These are phyloP conservation scores for Maudiozyma humilis DNA, from an alignment of 1,139 yeast genomes.

Conservation along the genomic window DNA sequence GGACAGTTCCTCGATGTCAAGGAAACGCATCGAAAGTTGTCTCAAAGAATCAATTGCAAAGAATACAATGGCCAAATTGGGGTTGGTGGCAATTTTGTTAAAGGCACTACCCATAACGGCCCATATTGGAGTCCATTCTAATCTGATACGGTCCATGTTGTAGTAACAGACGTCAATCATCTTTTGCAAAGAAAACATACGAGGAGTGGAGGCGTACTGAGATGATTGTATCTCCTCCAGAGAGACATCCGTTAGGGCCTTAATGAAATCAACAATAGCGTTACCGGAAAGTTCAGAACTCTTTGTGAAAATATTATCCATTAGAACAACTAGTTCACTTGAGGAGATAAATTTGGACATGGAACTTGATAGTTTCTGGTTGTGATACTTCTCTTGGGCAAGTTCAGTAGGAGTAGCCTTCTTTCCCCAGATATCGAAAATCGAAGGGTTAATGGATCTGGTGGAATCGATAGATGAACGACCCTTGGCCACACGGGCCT, in stretches of 20 bases:
- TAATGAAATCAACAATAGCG: constrained; percentile 80
- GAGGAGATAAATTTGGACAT: constrained; percentile 57
- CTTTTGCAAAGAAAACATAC: constrained; percentile 87
- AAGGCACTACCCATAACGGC: constrained; percentile 85
- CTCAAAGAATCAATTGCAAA: constrained; percentile 92
- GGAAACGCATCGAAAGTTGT: constrained; percentile 84
- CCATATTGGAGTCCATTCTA: constrained; percentile 97
- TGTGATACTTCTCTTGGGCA: constrained; percentile 43
- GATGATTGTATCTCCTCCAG: constrained; percentile 88
- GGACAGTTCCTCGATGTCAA: constrained; percentile 86
- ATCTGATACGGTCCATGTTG: constrained; percentile 91
- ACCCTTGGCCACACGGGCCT: constrained; percentile 46
- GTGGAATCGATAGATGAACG: constrained; percentile 51
- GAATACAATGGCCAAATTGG: constrained; percentile 65
- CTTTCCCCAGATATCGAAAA: constrained; percentile 35
- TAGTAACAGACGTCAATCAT: constrained; percentile 96
- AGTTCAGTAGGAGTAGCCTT: constrained; percentile 41
- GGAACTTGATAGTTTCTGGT: constrained; percentile 43
- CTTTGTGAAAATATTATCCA: constrained; percentile 81
- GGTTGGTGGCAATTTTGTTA: constrained; percentile 73
- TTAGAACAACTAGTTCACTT: constrained; percentile 72
- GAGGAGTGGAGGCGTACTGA: constrained; percentile 70
- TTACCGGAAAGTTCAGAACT: constrained; percentile 73
- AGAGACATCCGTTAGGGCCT: constrained; percentile 78
- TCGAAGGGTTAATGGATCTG: constrained; percentile 29